Percentiles rank a stretch among this genome's conserved stretches.
Conservation (phyloP, 306 rosid genomes). For the Albizia julibrissin region DNA sequence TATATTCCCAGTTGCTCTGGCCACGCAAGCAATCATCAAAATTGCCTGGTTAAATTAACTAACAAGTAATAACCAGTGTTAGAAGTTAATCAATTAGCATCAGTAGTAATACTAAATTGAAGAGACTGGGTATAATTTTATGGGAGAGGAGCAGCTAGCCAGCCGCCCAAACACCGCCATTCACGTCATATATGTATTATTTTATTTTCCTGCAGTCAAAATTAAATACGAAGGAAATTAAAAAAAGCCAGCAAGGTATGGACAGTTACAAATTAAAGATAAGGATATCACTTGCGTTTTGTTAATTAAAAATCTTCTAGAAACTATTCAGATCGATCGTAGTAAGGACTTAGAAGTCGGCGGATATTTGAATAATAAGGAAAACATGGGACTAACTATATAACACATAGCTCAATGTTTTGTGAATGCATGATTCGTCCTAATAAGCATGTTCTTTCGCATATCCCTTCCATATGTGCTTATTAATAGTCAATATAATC, state of each 20-base stretch:
- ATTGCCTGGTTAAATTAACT: not conserved
- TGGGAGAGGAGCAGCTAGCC: not conserved
- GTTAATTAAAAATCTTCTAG: not conserved
- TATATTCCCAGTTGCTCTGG: not conserved
- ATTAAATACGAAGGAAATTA: not conserved
- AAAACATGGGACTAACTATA: not conserved
- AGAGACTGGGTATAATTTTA: too few species aligned
- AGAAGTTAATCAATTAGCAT: not conserved
- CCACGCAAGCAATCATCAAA: constrained; percentile 1
- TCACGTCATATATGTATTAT: not conserved
- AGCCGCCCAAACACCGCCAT: not conserved
- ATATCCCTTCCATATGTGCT: constrained; percentile 25
- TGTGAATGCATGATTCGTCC: not conserved
- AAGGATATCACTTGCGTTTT: not conserved
- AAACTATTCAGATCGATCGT: not conserved
- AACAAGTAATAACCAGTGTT: not conserved
- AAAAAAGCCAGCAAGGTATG: not conserved
- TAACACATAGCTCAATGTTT: not conserved
- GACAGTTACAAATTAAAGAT: not conserved
- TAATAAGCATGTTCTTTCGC: not conserved
- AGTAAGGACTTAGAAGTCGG: not conserved
- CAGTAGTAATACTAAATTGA: too few species aligned
- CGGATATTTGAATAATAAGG: not conserved
- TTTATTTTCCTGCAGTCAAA: not conserved
- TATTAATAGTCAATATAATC: not conserved